These are phyloP conservation scores for Solanum bulbocastanum DNA, from an alignment of 257 asterid genomes.

Conservation along the genomic window DNA sequence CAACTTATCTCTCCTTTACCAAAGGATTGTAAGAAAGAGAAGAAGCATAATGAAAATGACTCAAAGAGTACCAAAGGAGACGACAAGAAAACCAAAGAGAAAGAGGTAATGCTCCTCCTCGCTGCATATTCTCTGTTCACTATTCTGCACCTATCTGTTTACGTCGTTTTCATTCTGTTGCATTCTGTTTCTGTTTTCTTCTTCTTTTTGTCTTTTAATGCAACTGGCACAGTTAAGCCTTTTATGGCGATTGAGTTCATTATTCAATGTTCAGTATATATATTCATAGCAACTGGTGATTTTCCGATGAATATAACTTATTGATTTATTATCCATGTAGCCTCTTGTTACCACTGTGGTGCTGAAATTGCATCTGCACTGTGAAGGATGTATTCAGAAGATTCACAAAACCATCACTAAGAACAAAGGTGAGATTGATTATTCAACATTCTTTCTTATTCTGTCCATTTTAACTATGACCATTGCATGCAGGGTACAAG, in stretches of 20 bases:
- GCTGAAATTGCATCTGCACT: constrained; percentile 55
- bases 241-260: background rate
- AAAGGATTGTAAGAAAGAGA: constrained; percentile 11
- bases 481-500: constrained; percentile 35
- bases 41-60: constrained; percentile 19
- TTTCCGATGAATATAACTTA: background rate
- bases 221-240: background rate
- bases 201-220: background rate
- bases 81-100: constrained; percentile 33
- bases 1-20: constrained; percentile 53
- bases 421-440: constrained; percentile 39
- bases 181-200: background rate
- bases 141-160: background rate
- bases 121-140: background rate
- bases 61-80: constrained; percentile 1
- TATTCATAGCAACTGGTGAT: background rate
- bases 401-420: constrained; percentile 40
- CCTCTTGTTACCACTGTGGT: constrained; percentile 48
- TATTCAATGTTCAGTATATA: too few relatives aligned
- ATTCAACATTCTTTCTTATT: background rate
- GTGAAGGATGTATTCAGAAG: constrained; percentile 76
- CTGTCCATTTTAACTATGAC: background rate
- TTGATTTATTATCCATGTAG: constrained; percentile 10
- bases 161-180: background rate
- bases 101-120: constrained; percentile 9